Conservation (phyloP, 345 rosid species). For the Schrenkiella parvula region DNA sequence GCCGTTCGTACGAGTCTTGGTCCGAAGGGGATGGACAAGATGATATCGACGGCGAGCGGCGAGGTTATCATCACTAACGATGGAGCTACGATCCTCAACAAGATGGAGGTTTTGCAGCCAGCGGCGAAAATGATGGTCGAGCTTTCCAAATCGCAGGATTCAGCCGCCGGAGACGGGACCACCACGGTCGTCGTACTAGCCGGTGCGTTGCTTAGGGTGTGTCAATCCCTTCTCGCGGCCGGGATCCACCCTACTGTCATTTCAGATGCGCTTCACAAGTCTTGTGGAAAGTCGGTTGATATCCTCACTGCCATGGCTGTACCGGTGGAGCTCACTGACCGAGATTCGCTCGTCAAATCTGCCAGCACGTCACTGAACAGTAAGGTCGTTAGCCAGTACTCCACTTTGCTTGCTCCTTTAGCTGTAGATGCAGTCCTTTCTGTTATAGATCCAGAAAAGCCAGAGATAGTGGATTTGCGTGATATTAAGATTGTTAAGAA, state of each 20-base stretch:
- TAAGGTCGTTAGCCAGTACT: constrained; percentile 94
- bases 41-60: constrained; percentile 85
- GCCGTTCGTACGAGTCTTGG: constrained; percentile 91
- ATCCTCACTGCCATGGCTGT: constrained; percentile 76
- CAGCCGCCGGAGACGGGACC: constrained; percentile 96
- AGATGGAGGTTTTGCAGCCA: constrained; percentile 95
- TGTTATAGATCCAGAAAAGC: constrained; percentile 74
- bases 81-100: constrained; percentile 93
- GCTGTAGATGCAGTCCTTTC: constrained; percentile 88
- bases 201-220: constrained; percentile 79
- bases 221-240: constrained; percentile 52
- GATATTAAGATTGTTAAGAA: constrained; percentile 94
- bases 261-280: constrained; percentile 85
- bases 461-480: constrained; percentile 77
- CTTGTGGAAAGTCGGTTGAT: constrained; percentile 64
- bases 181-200: constrained; percentile 96
- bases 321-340: constrained; percentile 71
- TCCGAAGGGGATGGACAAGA: constrained; percentile 99
- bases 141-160: constrained; percentile 87
- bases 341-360: constrained; percentile 74
- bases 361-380: constrained; percentile 90
- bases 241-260: constrained; percentile 98
- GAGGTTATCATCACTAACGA: constrained; percentile 97
- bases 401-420: constrained; percentile 81
- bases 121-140: constrained; percentile 97